Percentiles rank a stretch among this genome's conserved stretches.
phyloP scores from a whole-genome alignment of 306 rosid genomes.

The Cicer yamashitae region DNA sequence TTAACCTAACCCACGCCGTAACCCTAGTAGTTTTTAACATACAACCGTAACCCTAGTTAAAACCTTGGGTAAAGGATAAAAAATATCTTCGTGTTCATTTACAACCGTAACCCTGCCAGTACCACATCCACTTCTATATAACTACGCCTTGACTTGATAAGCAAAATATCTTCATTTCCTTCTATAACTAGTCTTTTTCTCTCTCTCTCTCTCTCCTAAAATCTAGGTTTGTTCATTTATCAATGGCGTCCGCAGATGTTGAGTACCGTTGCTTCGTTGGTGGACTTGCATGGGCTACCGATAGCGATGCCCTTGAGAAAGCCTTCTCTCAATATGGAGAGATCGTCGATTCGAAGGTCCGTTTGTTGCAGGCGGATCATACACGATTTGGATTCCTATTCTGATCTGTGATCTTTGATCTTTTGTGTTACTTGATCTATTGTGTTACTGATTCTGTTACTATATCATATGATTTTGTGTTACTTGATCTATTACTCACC shows the following conservation, averaged over 20 bases:
- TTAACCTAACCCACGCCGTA: too few relatives aligned
- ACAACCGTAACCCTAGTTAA: too few relatives aligned
- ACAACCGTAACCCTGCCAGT: too few relatives aligned
- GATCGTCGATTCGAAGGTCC: constrained; percentile 96
- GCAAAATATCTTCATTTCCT: background rate
- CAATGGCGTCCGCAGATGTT: constrained; percentile 70
- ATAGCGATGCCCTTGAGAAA: constrained; percentile 59
- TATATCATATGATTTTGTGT: constrained; percentile 48
- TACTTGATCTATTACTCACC: constrained; percentile 45
- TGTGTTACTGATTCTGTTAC: constrained; percentile 52
- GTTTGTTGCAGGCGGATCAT: constrained; percentile 76
- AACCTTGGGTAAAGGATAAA: too few relatives aligned
- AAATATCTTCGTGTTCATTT: too few relatives aligned
- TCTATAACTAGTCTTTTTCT: background rate
- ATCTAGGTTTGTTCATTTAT: background rate
- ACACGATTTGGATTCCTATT: constrained; percentile 57
- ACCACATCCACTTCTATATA: too few relatives aligned
- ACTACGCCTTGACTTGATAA: too few relatives aligned
- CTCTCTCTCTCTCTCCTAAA: background rate
- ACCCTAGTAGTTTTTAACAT: too few relatives aligned
- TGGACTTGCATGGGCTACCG: constrained; percentile 98
- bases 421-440: constrained; percentile 68
- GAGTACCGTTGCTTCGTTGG: constrained; percentile 88
- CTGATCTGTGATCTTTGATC: constrained; percentile 53
- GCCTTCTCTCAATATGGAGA: constrained; percentile 76